Conservation (phyloP, 2,329 filamentous ascomycete genomes). For the Microdochium bolleyi region DNA sequence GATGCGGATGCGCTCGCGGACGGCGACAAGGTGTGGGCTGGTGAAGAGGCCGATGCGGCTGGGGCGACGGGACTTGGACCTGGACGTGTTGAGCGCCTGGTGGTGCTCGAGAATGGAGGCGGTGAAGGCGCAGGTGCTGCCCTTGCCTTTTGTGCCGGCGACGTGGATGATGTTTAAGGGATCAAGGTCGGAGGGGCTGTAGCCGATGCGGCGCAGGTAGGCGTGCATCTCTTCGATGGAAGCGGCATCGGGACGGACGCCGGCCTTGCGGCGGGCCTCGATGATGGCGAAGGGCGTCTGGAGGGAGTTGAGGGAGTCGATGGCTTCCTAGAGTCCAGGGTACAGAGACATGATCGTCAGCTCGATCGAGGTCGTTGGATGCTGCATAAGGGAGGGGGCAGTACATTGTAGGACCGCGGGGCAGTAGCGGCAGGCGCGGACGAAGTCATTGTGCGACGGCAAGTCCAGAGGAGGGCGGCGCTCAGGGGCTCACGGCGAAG, state of each 20-base stretch:
- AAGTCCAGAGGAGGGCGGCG: not conserved
- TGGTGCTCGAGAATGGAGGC: slow-evolving; percentile 53
- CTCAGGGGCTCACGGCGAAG: not conserved
- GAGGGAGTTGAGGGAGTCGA: slow-evolving; percentile 78
- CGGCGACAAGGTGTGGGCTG: slow-evolving; percentile 60
- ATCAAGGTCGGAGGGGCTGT: slow-evolving; percentile 51
- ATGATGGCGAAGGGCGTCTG: slow-evolving; percentile 82
- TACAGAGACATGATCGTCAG: not conserved
- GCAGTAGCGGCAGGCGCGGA: not conserved
- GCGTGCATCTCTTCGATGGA: slow-evolving; percentile 72
- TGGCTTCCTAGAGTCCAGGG: slow-evolving; percentile 59
- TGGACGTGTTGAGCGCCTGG: slow-evolving; percentile 21
- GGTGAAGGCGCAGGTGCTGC: slow-evolving; percentile 62
- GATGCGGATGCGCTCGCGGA: slow-evolving; percentile 60
- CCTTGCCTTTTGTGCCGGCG: slow-evolving; percentile 72
- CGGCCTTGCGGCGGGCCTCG: slow-evolving; percentile 68
- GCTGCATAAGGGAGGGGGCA: not conserved
- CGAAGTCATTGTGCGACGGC: not conserved
- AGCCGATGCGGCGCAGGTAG: slow-evolving; percentile 71
- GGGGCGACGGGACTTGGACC: slow-evolving; percentile 19
- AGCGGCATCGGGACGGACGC: slow-evolving; percentile 59
- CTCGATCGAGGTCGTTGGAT: too few relatives aligned
- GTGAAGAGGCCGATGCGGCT: slow-evolving; percentile 56
- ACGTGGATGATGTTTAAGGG: slow-evolving; percentile 62
- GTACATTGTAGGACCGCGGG: not conserved